phyloP scores from a whole-genome alignment of 306 rosid genomes.

The Styphnolobium japonicum region DNA sequence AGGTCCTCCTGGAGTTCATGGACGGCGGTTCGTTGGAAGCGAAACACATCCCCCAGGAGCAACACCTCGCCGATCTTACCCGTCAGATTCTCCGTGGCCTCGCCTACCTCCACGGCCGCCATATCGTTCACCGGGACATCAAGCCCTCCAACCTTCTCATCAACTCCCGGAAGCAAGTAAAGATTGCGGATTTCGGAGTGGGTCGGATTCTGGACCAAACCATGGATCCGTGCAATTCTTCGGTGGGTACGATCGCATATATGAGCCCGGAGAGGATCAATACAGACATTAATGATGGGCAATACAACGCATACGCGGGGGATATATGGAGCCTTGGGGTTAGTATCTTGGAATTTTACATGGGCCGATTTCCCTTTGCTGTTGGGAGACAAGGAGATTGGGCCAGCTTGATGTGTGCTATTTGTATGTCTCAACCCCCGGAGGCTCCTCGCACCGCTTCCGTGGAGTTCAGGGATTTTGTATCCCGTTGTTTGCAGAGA shows the following conservation, averaged over 20 bases:
- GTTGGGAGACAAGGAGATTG: conserved; percentile 82
- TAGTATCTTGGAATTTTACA: conserved; percentile 17
- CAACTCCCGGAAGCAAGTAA: conserved; percentile 70
- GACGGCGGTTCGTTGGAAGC: conserved; percentile 88
- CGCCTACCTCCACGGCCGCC: conserved; percentile 82
- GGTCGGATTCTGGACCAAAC: conserved; percentile 85
- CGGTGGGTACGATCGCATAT: conserved; percentile 93
- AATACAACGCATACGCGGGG: conserved; percentile 7
- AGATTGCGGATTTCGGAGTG: conserved; percentile 97
- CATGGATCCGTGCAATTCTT: conserved; percentile 91
- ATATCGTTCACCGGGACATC: conserved; percentile 94
- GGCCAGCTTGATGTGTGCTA: conserved; percentile 94
- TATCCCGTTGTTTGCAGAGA: conserved; percentile 71
- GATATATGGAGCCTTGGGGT: conserved; percentile 27
- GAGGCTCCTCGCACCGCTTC: conserved; percentile 81
- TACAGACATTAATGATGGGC: conserved; percentile 27
- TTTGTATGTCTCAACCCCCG: conserved; percentile 96
- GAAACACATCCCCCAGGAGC: conserved; percentile 59
- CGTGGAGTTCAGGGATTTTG: conserved; percentile 60
- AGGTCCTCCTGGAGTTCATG: conserved; percentile 87
- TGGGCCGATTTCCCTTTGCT: conserved; percentile 83
- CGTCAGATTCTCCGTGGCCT: conserved; percentile 86
- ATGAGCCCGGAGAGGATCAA: conserved; percentile 84
- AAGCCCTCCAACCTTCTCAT: conserved; percentile 89
- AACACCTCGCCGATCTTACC: conserved; percentile 62